Evolutionary conservation across 2,329 filamentous ascomycete genomes (phyloP), one percentile per base, ranked within the genome.

Genomic region (Colletotrichum tropicale): DNA sequence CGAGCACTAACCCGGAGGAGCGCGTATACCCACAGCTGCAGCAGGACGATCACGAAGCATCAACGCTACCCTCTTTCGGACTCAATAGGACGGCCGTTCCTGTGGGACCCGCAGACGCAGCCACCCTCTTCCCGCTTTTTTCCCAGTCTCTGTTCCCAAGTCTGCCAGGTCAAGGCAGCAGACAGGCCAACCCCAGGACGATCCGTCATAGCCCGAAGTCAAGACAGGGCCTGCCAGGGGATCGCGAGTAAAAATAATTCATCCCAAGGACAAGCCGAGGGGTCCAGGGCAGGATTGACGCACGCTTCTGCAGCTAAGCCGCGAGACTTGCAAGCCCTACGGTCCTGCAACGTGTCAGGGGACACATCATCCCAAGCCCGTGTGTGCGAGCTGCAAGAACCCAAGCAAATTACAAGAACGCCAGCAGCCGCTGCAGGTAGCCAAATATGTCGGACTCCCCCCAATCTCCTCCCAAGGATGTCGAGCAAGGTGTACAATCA

Each of bases 401-500:
- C 87, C 87, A 88, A 87, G 86, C 87, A 87, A 89, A 87, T 89
- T 87, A 88, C 88, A 90, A 88, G 87, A 89, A 91, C 84, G 89
- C 88, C 86, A 89, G 88, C 87, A 90, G 85, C 90, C 90, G 89
- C 89, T 91, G 90, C 90, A 91, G 88, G 88, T 90, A 91, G 90
- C 92, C 92, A 93, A 93, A 95, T 95, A 97, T 98, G 96, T 98
- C 96, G 90, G 94, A 91, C 87, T 91, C 91, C 88, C 90, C 90
- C 87, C 90, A 95, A 92, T 96, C 94, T 92, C 95, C 96, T 90
- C 93, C 95, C 84, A 97, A 98, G 91, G 95, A 98, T 90, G 94
- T 96, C 91, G 96, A 98, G 91, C 94, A 94, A 91, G 93, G 92
- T 92, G 94, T 92, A 92, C 95, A 95, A 90, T 98, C 96, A 89